phyloP scores from a whole-genome alignment of 208 protist species.

The Trypanosomatidae sp. region DNA sequence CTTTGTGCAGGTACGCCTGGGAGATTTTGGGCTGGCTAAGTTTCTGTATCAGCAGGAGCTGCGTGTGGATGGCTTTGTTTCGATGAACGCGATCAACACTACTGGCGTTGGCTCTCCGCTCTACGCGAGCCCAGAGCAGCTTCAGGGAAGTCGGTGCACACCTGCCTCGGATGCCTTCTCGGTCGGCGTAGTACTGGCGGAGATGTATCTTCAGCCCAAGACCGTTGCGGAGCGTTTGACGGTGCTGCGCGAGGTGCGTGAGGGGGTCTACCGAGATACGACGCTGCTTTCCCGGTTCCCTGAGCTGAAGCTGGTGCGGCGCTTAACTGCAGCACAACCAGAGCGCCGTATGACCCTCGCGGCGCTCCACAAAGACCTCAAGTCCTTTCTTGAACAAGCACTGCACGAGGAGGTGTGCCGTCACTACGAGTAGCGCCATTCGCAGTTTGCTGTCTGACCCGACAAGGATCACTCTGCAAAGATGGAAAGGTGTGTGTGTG shows the following conservation, averaged over 20 bases:
- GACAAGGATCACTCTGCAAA: neutral
- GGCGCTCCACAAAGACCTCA: conserved; percentile 15
- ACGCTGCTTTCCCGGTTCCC: conserved; percentile 46
- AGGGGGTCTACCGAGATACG: conserved; percentile 38
- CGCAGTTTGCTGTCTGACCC: neutral
- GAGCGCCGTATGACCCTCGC: conserved; percentile 18
- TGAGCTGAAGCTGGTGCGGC: conserved; percentile 56
- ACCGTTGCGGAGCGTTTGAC: conserved; percentile 74
- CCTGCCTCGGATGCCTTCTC: conserved; percentile 70
- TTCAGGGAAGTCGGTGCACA: conserved; percentile 57
- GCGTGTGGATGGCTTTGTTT: conserved; percentile 37
- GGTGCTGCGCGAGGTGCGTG: conserved; percentile 55
- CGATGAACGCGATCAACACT: conserved; percentile 60
- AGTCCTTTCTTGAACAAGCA: conserved; percentile 17
- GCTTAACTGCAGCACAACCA: conserved; percentile 31
- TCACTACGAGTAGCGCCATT: neutral
- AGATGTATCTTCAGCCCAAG: conserved; percentile 83
- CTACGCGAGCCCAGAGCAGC: conserved; percentile 88
- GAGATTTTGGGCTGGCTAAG: conserved; percentile 85
- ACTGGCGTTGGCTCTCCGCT: conserved; percentile 81
- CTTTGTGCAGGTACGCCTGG: conserved; percentile 72
- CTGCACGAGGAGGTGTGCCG: conserved; percentile 13
- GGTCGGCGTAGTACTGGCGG: conserved; percentile 65
- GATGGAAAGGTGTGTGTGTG: neutral
- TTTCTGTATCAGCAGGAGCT: conserved; percentile 31